Percentiles rank a stretch among this genome's conserved stretches.
Evolutionary conservation across 139 green algal species (phyloP).

Genomic region (Chlamydomonas sphaeroides): DNA sequence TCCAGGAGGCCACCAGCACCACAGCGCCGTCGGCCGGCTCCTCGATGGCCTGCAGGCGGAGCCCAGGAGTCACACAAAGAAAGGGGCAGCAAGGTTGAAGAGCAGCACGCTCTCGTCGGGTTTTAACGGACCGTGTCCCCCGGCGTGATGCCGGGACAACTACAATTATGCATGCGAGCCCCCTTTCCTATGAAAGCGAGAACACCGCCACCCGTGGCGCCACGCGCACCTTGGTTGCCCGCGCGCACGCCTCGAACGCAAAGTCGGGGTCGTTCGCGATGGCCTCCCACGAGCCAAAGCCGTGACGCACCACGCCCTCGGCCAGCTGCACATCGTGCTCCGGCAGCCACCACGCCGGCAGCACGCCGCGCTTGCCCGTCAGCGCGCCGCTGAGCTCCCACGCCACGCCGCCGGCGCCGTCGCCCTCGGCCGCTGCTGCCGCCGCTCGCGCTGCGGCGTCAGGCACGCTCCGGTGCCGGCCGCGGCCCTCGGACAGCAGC

Average conservation of each 20-base stretch:
- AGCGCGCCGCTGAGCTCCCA: constrained; percentile 20
- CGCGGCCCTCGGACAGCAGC: too few relatives aligned
- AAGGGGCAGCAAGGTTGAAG: too few relatives aligned
- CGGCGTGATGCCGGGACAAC: too few relatives aligned
- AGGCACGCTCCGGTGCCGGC: too few relatives aligned
- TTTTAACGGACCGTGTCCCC: too few relatives aligned
- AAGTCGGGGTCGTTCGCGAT: constrained; percentile 1
- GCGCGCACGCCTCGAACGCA: constrained; percentile 7
- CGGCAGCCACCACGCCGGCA: constrained; percentile 37
- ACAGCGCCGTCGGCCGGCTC: not conserved
- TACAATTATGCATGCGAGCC: too few relatives aligned
- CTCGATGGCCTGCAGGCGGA: not conserved
- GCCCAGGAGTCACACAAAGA: too few relatives aligned
- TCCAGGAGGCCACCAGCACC: not conserved
- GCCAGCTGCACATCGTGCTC: constrained; percentile 34
- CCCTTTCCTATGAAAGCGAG: too few relatives aligned
- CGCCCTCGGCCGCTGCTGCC: too few relatives aligned
- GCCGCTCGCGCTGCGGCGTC: too few relatives aligned
- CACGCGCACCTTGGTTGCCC: constrained; percentile 1
- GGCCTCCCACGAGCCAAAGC: constrained; percentile 31
- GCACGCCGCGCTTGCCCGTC: not conserved
- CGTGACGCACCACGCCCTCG: constrained; percentile 8
- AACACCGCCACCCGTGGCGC: too few relatives aligned
- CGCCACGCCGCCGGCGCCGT: not conserved
- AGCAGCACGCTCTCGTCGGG: too few relatives aligned